Percentiles rank a stretch among this genome's conserved stretches.
These are phyloP conservation scores for Dioszegia hungarica DNA, from an alignment of 768 basidiomycete species.

Conservation along the genomic window DNA sequence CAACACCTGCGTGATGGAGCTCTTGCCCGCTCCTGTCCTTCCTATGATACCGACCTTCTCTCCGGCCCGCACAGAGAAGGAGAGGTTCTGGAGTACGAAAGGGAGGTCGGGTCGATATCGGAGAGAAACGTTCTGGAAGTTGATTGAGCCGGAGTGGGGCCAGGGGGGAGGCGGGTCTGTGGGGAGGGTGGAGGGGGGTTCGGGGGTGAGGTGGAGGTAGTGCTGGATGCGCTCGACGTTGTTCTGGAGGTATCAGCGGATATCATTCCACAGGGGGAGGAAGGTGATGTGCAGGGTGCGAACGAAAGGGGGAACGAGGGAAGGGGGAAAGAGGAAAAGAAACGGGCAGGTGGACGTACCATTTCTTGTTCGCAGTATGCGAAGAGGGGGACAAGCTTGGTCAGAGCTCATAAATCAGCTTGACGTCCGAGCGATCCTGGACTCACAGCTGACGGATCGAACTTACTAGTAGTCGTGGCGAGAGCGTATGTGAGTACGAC, in stretches of 20 bases:
- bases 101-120: conserved; percentile 76
- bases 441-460: background rate
- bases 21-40: conserved; percentile 61
- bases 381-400: conserved; percentile 19
- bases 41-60: conserved; percentile 78
- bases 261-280: too few relatives aligned
- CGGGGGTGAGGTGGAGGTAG: conserved; percentile 67
- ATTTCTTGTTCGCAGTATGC: conserved; percentile 33
- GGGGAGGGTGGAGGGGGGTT: conserved; percentile 58
- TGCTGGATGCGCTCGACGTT: conserved; percentile 70
- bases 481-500: conserved; percentile 60
- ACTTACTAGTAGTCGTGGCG: conserved; percentile 14
- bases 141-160: conserved; percentile 69
- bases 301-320: too few relatives aligned
- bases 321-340: too few relatives aligned
- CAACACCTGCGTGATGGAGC: conserved; percentile 53
- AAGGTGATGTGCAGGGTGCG: too few relatives aligned
- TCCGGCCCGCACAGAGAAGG: conserved; percentile 62
- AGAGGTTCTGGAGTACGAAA: conserved; percentile 72
- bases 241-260: conserved; percentile 51
- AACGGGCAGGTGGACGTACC: too few relatives aligned
- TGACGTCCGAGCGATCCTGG: too few relatives aligned
- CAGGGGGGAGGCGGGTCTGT: conserved; percentile 58
- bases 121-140: conserved; percentile 59
- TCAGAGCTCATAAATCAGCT: conserved; percentile 1